phyloP scores from a whole-genome alignment of 306 rosid genomes.

The Rosa persica region DNA sequence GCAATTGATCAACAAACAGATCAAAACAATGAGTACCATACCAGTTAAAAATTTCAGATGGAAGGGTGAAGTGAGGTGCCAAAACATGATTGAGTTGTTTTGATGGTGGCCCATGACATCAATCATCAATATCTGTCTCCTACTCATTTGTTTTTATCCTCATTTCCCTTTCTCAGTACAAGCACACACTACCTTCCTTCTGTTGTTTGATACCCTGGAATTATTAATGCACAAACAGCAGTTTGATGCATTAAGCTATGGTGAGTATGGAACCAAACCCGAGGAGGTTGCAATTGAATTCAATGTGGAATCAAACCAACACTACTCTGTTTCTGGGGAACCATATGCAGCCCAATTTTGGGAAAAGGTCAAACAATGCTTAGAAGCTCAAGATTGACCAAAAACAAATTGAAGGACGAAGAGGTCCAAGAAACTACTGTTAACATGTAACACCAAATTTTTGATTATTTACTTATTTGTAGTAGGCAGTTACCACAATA shows the following conservation, averaged over 20 bases:
- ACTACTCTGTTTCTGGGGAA: neutral
- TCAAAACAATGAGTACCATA: neutral
- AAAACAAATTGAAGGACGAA: neutral
- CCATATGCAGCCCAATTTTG: neutral
- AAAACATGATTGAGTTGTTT: neutral
- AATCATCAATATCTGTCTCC: neutral
- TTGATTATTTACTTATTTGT: neutral
- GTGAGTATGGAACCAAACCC: neutral
- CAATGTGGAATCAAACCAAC: neutral
- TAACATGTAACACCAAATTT: neutral
- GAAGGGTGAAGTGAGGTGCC: constrained; percentile 12
- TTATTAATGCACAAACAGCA: constrained; percentile 1
- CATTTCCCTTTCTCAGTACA: neutral
- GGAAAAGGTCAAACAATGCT: neutral
- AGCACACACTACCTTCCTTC: constrained; percentile 1
- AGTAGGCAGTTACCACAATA: neutral
- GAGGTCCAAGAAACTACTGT: neutral
- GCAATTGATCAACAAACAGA: neutral
- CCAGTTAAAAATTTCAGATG: neutral
- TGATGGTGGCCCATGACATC: neutral
- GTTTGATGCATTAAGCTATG: neutral
- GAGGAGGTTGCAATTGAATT: neutral
- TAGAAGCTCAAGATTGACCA: neutral
- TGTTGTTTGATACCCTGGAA: constrained; percentile 8
- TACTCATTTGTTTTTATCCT: neutral